Conservation (phyloP, 2,329 filamentous ascomycete genomes). For the Huntiella abstrusa region DNA sequence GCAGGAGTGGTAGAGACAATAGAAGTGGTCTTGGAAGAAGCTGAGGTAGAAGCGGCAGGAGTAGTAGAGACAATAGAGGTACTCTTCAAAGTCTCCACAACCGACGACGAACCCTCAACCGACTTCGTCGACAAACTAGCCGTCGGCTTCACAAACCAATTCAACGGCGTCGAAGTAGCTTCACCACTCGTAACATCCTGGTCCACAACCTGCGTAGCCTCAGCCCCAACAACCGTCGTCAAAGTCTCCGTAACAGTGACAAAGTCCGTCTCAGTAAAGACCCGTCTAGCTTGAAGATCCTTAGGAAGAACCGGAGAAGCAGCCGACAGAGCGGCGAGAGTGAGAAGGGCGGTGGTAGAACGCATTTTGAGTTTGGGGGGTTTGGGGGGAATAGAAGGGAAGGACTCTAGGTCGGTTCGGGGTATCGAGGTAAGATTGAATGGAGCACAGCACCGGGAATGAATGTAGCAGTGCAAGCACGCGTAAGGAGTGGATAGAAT, state of each 20-base stretch:
- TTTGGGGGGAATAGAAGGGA: background rate
- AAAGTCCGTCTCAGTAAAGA: background rate
- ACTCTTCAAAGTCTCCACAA: background rate
- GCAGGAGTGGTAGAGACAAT: background rate
- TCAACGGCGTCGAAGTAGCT: no score
- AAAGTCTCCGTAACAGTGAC: background rate
- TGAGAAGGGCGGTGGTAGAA: background rate
- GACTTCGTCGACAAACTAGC: no score
- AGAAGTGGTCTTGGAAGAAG: background rate
- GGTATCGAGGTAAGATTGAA: background rate
- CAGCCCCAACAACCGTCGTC: background rate
- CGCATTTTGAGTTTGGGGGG: conserved; percentile 3
- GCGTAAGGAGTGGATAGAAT: background rate
- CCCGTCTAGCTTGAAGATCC: background rate
- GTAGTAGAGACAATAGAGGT: background rate
- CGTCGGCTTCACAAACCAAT: no score
- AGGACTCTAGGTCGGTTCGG: background rate
- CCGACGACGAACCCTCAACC: no score
- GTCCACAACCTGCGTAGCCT: background rate
- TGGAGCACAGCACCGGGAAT: background rate
- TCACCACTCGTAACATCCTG: background rate
- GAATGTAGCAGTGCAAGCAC: background rate
- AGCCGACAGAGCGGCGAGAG: conserved; percentile 2
- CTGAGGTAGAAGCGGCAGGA: background rate
- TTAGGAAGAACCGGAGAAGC: background rate